These are phyloP conservation scores for Purpureocillium lavendulum DNA, from an alignment of 2,329 filamentous ascomycete species.

Conservation along the genomic window DNA sequence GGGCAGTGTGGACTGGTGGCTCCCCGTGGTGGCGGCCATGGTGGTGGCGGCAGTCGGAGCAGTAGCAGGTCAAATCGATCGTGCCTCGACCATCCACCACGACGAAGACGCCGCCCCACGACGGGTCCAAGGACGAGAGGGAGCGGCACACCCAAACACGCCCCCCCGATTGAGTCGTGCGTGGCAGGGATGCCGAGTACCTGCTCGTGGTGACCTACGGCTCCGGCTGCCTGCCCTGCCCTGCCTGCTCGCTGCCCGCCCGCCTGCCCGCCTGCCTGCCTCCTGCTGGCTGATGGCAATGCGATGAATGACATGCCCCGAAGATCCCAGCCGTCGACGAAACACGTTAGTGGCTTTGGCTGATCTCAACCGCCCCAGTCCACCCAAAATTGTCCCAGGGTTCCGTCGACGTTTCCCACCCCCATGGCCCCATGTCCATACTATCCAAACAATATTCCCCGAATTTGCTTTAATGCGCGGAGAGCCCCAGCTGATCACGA, in stretches of 20 bases:
- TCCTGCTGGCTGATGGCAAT: not conserved
- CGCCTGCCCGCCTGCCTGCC: too few species aligned
- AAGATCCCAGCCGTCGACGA: constrained; percentile 27
- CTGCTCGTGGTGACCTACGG: constrained; percentile 1
- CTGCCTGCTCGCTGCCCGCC: not conserved
- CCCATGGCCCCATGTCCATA: constrained; percentile 25
- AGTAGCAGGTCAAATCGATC: not conserved
- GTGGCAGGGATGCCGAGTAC: constrained; percentile 7
- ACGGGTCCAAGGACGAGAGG: not conserved
- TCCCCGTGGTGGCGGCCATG: too few species aligned
- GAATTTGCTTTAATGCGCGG: constrained; percentile 37
- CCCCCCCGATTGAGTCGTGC: constrained; percentile 6
- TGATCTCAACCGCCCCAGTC: constrained; percentile 26
- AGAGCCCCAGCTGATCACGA: constrained; percentile 34
- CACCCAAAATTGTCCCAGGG: constrained; percentile 23
- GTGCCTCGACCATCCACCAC: not conserved
- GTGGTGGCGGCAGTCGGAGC: too few species aligned
- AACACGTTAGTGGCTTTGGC: constrained; percentile 32
- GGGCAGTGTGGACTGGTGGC: too few species aligned
- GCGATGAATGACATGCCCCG: constrained; percentile 14
- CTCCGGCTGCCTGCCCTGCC: not conserved
- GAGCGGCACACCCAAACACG: not conserved
- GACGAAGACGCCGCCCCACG: too few species aligned
- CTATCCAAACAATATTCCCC: constrained; percentile 37
- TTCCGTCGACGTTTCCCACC: constrained; percentile 21